Evolutionary conservation across 306 rosid genomes (phyloP), one percentile per base, ranked within the genome.

Genomic region (Neltuma alba): DNA sequence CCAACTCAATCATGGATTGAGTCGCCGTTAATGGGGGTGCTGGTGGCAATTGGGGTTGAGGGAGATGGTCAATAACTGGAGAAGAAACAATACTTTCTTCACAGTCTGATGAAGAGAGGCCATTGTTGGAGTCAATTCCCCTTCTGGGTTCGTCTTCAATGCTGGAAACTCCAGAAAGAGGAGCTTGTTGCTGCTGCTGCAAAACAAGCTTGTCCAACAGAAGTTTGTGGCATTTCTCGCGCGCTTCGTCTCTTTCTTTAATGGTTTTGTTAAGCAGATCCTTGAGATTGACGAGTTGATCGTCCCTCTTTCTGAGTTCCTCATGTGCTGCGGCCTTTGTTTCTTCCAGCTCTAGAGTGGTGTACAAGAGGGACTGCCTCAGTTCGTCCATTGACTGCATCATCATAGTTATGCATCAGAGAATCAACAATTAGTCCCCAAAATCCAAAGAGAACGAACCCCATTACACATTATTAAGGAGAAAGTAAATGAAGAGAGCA

Each of bases 51-150:
- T 76, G 90, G 83, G 85, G 71, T 37, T 60, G 91, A 16, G 85
- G 90, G 3, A 84, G 42, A 65, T 77, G 88, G 62, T 92, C 97
- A 65, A 87, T 79, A 13, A 89, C 84, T 10, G 94, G 98, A 6
- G 99, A 96, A 8, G 99, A 93, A 30, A 96, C 98, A 81, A 96
- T 96, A 90, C 99, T 96, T 74, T 96, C 99, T 86, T 96, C 99
- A 75, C 98, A 96, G 72, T 96, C 99, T 41, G 99, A 96, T 10
- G 94, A 89, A 0, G 97, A 92, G 28, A 85, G 87, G 38, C 93
- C 93, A 82, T 89, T 89, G 88, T 88, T 91, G 74, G 90, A 88
- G 85, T 92, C 95, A 48, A 87, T 89, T 83, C 90, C 88, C 83
- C 91, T 88, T 76, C 94, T 88, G 77, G 90, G 91, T 68, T 96